Evolutionary conservation across 2,329 filamentous ascomycete species (phyloP), one percentile per base, ranked within the genome.

Genomic region (Falciphora oryzae): DNA sequence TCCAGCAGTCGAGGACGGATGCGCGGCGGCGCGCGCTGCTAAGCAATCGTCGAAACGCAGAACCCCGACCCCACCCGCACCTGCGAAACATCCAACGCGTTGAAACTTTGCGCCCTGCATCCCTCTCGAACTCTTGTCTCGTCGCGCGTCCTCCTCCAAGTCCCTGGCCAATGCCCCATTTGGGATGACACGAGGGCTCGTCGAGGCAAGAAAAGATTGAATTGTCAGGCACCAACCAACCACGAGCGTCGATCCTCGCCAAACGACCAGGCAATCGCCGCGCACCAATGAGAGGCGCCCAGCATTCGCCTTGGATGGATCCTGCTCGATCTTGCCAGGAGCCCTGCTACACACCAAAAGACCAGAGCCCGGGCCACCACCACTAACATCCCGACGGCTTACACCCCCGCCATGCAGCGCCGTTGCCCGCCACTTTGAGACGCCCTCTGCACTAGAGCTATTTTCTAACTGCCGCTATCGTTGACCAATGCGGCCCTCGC

Each of bases 1-100:
- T 44, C 38, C 38, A 18, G 35, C 14, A 13, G 5, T 53, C 7
- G 44, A 53, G 44, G 44, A 25, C 18, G 44, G 44, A n/a, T 53
- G 18, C n/a, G 44, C 44, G 44, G 18, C 44, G 44, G 44, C 44
- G 44, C 7, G 18, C 16, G 44, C 44, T 53, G 44, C 44, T 53
- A 53, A n/a, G 44, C 44, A n/a, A 53, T 53, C 44, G 10, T 53
- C 44, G 44, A 53, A 53, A 53, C 44, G 44, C 44, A 6, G 44
- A 11, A 53, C 44, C 22, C 44, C 44, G 22, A 14, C 44, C n/a
- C 44, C 44, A 53, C 44, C n/a, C 7, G 44, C 44, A 53, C 22
- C 44, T 53, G 44, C 44, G 44, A 53, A 53, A 53, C 44, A 53
- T 53, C 44, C 44, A 53, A 53, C 44, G 44, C 44, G 44, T 53